Evolutionary conservation across 2,329 filamentous ascomycete genomes (phyloP).

Genomic region (Curvularia sp.): DNA sequence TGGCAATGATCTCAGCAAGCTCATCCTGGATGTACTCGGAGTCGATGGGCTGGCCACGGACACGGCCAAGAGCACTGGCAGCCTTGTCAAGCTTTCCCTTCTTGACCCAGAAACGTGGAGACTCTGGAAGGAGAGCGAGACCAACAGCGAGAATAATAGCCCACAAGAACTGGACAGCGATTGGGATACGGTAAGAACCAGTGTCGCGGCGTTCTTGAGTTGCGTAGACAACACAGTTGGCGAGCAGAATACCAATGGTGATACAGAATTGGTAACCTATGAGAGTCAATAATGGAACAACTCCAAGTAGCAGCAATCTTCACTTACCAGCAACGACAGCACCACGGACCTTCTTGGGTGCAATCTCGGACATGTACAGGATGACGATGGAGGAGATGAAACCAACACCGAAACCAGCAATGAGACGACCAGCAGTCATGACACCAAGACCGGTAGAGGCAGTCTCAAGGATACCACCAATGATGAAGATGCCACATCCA

Average conservation of each 20-base stretch:
- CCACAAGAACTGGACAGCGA: slow-evolving; percentile 82
- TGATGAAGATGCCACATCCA: slow-evolving; percentile 66
- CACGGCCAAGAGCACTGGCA: slow-evolving; percentile 66
- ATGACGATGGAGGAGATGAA: slow-evolving; percentile 70
- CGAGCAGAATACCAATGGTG: slow-evolving; percentile 79
- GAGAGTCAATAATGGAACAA: background rate
- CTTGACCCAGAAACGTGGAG: slow-evolving; percentile 86
- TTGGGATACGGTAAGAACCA: slow-evolving; percentile 77
- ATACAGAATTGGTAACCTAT: slow-evolving; percentile 77
- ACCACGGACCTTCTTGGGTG: slow-evolving; percentile 73
- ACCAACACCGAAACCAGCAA: slow-evolving; percentile 77
- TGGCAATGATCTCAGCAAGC: slow-evolving; percentile 87
- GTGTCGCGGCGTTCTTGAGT: slow-evolving; percentile 70
- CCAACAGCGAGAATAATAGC: slow-evolving; percentile 76
- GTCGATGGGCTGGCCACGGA: slow-evolving; percentile 76
- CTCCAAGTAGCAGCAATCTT: background rate
- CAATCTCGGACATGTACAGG: slow-evolving; percentile 84
- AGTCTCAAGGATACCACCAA: slow-evolving; percentile 65
- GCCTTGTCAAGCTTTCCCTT: slow-evolving; percentile 73
- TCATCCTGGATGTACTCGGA: slow-evolving; percentile 82
- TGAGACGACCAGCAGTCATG: slow-evolving; percentile 74
- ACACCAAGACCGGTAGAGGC: slow-evolving; percentile 66
- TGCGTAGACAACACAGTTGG: slow-evolving; percentile 77
- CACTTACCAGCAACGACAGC: slow-evolving; percentile 67
- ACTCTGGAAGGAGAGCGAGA: slow-evolving; percentile 81